Base-by-base conservation (phyloP, 2,329 filamentous ascomycete genomes). In the Lecanicillium sp. region DNA sequence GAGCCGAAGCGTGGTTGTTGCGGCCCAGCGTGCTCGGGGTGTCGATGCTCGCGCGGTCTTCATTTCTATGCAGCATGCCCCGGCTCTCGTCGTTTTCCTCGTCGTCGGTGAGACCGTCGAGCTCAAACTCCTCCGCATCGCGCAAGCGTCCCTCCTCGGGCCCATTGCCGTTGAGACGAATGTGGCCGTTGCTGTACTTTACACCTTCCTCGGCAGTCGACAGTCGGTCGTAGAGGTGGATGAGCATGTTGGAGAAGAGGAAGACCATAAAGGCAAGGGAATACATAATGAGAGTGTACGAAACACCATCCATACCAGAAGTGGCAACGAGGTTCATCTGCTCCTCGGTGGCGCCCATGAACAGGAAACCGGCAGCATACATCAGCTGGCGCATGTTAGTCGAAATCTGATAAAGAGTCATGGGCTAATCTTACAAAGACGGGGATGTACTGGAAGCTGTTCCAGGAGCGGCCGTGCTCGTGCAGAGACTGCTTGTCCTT, bases 271-370 rank as follows among this genome's bases (percentile, higher is more conserved):
- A 96, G 20, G 91, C 85, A 44, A 96, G 74, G 58, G 88, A 95
- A 74, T 86, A 97, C 9, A 96, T 72, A 45, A 97, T 90, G 21
- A 98, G 76, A 33, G 97, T 81, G 65, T 97, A 98, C 5, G 90
- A 85, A 35, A 97, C 87, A 60, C 94, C 89, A 21, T 90, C 90
- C 59, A 97, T 83, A 51, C 83, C 77, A 0, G 87, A 85, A 32
- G 79, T 72, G 33, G 80, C 76, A 5, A 97, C 73, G 2, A 96
- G 72, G 19, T 74, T 61, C 87, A 97, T 95, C 67, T 97, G 93
- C 69, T 98, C 90, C 64, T 97, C 93, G 1, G 90, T 97, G 14
- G 93, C 91, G 26, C 89, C 87, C 90, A 97, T 95, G 71, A 98
- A 98, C 33, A 98, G 76, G 69, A 97, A 95, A 1, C 93, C 93